A percentile compares a stretch with the other conserved stretches of the same genome.
Evolutionary conservation across 1,284 basidiomycete genomes (phyloP).

Genomic region (Malassezia brasiliensis): DNA sequence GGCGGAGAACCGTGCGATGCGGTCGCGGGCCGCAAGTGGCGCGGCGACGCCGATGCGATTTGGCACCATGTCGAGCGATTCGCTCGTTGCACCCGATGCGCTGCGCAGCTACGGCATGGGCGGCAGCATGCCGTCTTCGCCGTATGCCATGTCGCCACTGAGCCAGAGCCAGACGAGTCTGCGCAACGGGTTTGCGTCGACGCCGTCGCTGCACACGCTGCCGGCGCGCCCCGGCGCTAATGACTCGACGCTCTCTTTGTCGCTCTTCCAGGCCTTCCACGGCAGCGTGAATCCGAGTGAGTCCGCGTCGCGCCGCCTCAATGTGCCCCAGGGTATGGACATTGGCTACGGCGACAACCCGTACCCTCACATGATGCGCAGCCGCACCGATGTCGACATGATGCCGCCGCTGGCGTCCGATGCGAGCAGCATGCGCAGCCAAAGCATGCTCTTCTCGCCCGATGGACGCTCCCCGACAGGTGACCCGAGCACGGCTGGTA

Average conservation of each 20-base stretch:
- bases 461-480: not conserved
- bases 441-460: not conserved
- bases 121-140: conserved; percentile 1
- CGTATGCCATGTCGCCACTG: not conserved
- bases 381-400: not conserved
- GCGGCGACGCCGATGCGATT: not conserved
- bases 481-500: not conserved
- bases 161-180: conserved; percentile 8
- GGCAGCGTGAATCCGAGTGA: conserved; percentile 1
- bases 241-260: conserved; percentile 1
- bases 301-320: conserved; percentile 2
- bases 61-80: conserved; percentile 3
- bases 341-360: conserved; percentile 13
- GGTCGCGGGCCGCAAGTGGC: not conserved
- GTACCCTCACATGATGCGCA: conserved; percentile 6
- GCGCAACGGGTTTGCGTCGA: not conserved
- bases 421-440: not conserved
- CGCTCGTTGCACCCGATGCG: not conserved
- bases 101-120: not conserved
- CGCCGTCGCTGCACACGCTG: not conserved
- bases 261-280: not conserved
- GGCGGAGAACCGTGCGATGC: not conserved
- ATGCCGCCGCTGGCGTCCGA: not conserved
- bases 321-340: conserved; percentile 13
- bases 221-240: not conserved